Percentiles rank a stretch among this genome's conserved stretches.
Evolutionary conservation across 2,329 filamentous ascomycete genomes (phyloP).

Genomic region (Dactylonectria macrodidyma): DNA sequence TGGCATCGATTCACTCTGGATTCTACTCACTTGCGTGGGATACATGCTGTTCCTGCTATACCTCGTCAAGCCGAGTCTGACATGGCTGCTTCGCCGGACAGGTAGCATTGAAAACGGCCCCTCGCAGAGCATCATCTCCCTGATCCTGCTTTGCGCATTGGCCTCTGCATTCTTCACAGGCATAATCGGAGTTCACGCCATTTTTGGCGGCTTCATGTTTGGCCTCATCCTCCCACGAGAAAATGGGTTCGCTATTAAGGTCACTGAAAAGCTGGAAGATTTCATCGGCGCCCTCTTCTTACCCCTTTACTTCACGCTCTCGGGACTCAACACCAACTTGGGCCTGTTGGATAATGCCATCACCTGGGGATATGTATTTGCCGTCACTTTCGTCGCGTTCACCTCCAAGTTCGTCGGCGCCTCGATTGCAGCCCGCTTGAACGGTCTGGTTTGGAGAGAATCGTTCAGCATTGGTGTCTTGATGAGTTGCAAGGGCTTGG

Average conservation of each 20-base stretch:
- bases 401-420: constrained; percentile 87
- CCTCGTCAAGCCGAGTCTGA: constrained; percentile 80
- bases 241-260: constrained; percentile 88
- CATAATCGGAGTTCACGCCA: constrained; percentile 90
- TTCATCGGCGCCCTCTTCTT: constrained; percentile 86
- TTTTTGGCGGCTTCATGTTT: constrained; percentile 92
- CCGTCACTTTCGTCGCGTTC: constrained; percentile 85
- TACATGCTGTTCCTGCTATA: constrained; percentile 83
- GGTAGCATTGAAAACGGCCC: constrained; percentile 89
- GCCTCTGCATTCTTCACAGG: constrained; percentile 87
- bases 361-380: constrained; percentile 91
- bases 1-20: constrained; percentile 86
- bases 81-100: constrained; percentile 79
- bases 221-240: constrained; percentile 92
- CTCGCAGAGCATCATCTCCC: constrained; percentile 83
- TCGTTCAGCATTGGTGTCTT: constrained; percentile 87
- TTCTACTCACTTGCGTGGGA: constrained; percentile 81
- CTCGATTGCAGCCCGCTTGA: constrained; percentile 78
- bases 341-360: constrained; percentile 85
- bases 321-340: constrained; percentile 88
- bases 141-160: constrained; percentile 85
- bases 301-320: constrained; percentile 93
- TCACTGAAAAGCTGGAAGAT: constrained; percentile 95
- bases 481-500: constrained; percentile 97
- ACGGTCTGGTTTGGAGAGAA: constrained; percentile 85